Evolutionary conservation across 2,329 filamentous ascomycete species (phyloP).

Genomic region (Septoria linicola): DNA sequence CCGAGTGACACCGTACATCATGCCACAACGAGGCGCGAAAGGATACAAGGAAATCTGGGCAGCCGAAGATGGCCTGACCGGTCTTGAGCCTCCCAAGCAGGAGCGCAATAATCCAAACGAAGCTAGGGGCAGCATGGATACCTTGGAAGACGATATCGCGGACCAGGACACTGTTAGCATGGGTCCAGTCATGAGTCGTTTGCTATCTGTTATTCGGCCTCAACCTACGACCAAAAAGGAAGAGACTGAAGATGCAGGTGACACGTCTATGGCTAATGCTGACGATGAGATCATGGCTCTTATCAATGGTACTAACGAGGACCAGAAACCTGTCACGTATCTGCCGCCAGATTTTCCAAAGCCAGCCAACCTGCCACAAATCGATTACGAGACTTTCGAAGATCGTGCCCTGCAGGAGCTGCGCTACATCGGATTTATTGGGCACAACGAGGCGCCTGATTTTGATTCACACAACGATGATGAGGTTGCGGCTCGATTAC

Average conservation of each 20-base stretch:
- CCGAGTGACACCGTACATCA: constrained; percentile 76
- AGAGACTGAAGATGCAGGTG: constrained; percentile 50
- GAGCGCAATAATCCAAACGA: constrained; percentile 71
- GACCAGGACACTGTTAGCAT: constrained; percentile 88
- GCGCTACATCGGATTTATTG: constrained; percentile 81
- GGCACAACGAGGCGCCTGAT: constrained; percentile 63
- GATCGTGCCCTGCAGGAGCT: constrained; percentile 90
- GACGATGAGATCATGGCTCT: constrained; percentile 43
- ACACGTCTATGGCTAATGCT: constrained; percentile 43
- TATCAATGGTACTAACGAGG: constrained; percentile 38
- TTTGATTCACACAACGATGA: constrained; percentile 92
- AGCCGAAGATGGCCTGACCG: constrained; percentile 82
- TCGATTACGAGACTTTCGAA: constrained; percentile 84
- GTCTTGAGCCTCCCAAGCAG: constrained; percentile 67
- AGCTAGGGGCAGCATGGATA: constrained; percentile 78
- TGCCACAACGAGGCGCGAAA: constrained; percentile 78
- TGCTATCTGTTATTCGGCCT: constrained; percentile 78
- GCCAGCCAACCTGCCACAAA: constrained; percentile 46
- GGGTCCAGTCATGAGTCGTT: constrained; percentile 77
- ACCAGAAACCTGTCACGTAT: constrained; percentile 63
- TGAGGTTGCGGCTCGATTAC: constrained; percentile 85
- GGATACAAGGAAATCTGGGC: constrained; percentile 91
- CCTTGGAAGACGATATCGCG: constrained; percentile 79
- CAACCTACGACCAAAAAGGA: constrained; percentile 56
- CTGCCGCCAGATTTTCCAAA: constrained; percentile 55